Evolutionary conservation across 208 protist species (phyloP), one percentile per base, ranked within the genome.

Genomic region (Crithidia acanthocephali): DNA sequence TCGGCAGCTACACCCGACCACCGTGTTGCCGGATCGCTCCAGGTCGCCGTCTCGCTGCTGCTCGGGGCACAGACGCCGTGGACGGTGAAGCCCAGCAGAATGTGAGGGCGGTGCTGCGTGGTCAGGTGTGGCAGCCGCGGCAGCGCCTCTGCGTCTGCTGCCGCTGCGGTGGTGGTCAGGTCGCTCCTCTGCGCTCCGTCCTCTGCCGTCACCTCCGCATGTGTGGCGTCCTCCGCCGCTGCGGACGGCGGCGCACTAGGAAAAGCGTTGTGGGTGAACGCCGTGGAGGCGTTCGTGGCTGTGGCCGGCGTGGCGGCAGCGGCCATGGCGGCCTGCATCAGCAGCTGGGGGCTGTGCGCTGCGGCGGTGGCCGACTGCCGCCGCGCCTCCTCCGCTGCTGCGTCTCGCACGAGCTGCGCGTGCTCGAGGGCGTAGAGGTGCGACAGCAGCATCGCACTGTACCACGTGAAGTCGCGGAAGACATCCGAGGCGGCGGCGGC

Each of bases 371-470:
- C 44, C 44, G 27, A 25, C 47, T 48, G 52, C 20, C 53, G 68
- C 5, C 63, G 64, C 9, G 57, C 69, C 35, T 81, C 76, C 45
- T 64, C 60, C 22, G 52, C 62, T 7, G 55, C 61, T 1, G 59
- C 63, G 11, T 60, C 48, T 37, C 70, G 66, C 55, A 56, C 72
- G 7, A 78, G 66, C 51, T 83, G 71, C 8, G 55, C 77, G 47
- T 84, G 74, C 58, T 83, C 81, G 20, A 78, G 57, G 2, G 64
- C 67, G 47, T 68, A 86, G 20, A 86, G 51, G 50, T 80, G 73
- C 28, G 81, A 83, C 33, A 86, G 76, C 25, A 86, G 72, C 57
- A 74, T 73, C 37, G 76, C 73, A 13, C 76, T 80, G 63, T 79
- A 77, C 71, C 81, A 83, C 45, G 68, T 76, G 50, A 85, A 69